A percentile compares a stretch with the other conserved stretches of the same genome.
phyloP scores from a whole-genome alignment of 495 filamentous ascomycete genomes.

The Cetradonia linearis region DNA sequence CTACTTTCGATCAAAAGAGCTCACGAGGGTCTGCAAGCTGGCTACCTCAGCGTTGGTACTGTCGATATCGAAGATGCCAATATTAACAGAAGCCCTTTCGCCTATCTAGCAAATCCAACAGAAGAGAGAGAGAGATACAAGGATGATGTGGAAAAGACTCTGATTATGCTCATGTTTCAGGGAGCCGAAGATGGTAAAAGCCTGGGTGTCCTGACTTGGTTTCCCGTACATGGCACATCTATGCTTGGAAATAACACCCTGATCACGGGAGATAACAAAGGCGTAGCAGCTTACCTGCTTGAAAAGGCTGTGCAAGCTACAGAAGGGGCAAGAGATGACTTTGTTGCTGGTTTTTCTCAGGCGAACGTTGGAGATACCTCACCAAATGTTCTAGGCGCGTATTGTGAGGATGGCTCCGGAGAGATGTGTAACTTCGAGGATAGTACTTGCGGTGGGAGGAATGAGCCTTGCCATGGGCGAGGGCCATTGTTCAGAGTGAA shows the following conservation, averaged over 20 bases:
- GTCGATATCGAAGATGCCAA: conserved; percentile 74
- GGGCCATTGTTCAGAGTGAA: conserved; percentile 68
- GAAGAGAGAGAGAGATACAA: conserved; percentile 67
- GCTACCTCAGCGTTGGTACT: conserved; percentile 61
- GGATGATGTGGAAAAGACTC: conserved; percentile 70
- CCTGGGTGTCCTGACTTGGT: conserved; percentile 80
- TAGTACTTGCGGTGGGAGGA: conserved; percentile 69
- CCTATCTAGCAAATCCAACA: conserved; percentile 82
- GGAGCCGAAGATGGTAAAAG: conserved; percentile 60
- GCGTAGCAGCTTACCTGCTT: conserved; percentile 78
- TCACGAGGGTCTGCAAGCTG: conserved; percentile 62
- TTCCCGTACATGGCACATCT: conserved; percentile 87
- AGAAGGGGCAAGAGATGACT: conserved; percentile 49
- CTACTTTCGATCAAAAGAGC: conserved; percentile 71
- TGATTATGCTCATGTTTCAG: conserved; percentile 77
- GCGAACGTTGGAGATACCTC: conserved; percentile 88
- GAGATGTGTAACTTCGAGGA: conserved; percentile 58
- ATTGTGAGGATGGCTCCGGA: conserved; percentile 65
- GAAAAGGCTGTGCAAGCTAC: conserved; percentile 57
- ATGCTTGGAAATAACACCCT: conserved; percentile 89
- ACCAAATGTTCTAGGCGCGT: conserved; percentile 81
- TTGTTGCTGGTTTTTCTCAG: conserved; percentile 90
- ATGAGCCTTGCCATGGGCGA: conserved; percentile 70
- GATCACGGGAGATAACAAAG: conserved; percentile 91
- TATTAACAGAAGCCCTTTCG: conserved; percentile 80